Percentiles rank a stretch among this genome's conserved stretches.
Conservation (phyloP, 176 grass and related monocot genomes). For the Tillandsia leiboldiana region DNA sequence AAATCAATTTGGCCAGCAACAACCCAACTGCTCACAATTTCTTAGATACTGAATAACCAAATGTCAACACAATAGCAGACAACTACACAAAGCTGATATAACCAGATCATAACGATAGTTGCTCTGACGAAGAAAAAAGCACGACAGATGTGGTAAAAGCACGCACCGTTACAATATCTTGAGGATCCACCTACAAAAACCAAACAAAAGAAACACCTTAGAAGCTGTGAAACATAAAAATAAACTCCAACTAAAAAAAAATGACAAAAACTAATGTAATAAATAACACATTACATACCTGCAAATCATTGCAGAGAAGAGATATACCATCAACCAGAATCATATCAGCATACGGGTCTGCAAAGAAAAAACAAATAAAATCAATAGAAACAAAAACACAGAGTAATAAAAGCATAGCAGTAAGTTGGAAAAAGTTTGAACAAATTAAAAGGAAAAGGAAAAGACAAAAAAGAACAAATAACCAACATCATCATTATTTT, state of each 20-base stretch:
- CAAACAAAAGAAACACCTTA: conserved; percentile 20
- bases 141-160: conserved; percentile 7
- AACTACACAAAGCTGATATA: too few relatives aligned
- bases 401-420: not conserved
- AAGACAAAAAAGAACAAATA: not conserved
- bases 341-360: conserved; percentile 88
- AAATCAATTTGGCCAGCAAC: not conserved
- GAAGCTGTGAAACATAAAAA: conserved; percentile 5
- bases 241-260: conserved; percentile 21
- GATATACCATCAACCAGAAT: conserved; percentile 89
- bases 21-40: not conserved
- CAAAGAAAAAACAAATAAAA: conserved; percentile 15
- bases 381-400: not conserved
- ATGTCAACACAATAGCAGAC: too few relatives aligned
- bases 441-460: not conserved
- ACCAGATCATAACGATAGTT: too few relatives aligned
- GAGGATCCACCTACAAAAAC: conserved; percentile 83
- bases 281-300: conserved; percentile 26
- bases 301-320: conserved; percentile 86
- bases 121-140: not conserved
- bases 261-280: conserved; percentile 17
- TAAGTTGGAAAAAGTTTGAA: not conserved
- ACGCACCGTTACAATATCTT: conserved; percentile 95
- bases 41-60: too few relatives aligned
- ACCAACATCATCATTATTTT: too few relatives aligned